Base-by-base conservation (phyloP, 345 rosid genomes). In the Streptanthus diversifolius region DNA sequence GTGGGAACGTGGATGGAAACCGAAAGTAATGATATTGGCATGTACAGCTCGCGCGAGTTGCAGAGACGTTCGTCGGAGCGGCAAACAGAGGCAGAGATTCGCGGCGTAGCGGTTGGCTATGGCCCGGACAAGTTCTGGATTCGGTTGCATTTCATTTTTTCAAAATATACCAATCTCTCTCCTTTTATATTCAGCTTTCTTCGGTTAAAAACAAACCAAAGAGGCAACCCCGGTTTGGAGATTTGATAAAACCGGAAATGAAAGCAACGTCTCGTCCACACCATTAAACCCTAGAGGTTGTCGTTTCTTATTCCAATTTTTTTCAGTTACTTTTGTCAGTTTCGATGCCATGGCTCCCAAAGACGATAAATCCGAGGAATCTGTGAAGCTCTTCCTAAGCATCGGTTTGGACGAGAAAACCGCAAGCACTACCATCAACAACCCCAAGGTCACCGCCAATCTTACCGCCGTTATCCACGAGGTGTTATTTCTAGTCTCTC, bases 381-480 rank as follows among this genome's bases (percentile, higher is more conserved):
- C 79, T 13, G 21, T 89, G 37, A 89, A 91, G 71, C 83, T 88
- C 44, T 95, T 95, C 77, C 74, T 91, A 69, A 91, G 85, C 74
- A 88, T 87, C 11, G 95, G 95, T 33, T 83, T 95, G 60, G 99
- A 95, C 18, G 93, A 91, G 67, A 82, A 86, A 48, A 95, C 91
- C 6, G 96, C 95, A 12, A 68, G 77, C 19, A 84, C 87, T 83
- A 89, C 97, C 56, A 48, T 90, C n/a, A 92, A 93, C 47, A 95
- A 91, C 79, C 77, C 75, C 76, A 91, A 91, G 82, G 93, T 95
- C 75, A 95, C 96, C 49, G 37, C 86, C 71, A 95, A 88, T 78
- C 89, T 95, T 54, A 84, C 87, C 5, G 84, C 87, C 71, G 88
- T 95, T 71, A 86, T 95, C 57, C 79, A 78, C 83, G 97, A 95